phyloP scores from a whole-genome alignment of 371 early-diverging fungal genomes.

The Encephalitozoon intestinalis region DNA sequence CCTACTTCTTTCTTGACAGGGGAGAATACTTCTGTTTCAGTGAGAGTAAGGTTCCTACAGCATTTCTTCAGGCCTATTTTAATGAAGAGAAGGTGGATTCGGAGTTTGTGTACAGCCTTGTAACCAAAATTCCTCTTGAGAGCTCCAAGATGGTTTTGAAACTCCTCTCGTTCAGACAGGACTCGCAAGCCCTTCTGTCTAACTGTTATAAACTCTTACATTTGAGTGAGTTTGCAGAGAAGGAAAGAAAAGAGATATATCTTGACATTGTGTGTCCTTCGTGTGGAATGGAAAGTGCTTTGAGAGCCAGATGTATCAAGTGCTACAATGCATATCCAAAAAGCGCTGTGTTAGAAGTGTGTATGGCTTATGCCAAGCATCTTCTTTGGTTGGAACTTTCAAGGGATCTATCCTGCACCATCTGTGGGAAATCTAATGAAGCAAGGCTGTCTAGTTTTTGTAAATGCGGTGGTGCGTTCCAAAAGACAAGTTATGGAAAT shows the following conservation, averaged over 20 bases:
- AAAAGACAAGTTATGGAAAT: not conserved
- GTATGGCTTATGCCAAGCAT: conserved; percentile 24
- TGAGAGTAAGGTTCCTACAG: conserved; percentile 20
- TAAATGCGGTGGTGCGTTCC: conserved; percentile 47
- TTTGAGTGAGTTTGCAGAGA: conserved; percentile 26
- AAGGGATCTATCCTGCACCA: conserved; percentile 30
- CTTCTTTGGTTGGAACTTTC: conserved; percentile 2
- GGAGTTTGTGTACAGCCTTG: conserved; percentile 28
- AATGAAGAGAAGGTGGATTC: not conserved
- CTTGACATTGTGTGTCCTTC: conserved; percentile 35
- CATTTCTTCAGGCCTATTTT: conserved; percentile 30
- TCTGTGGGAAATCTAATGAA: conserved; percentile 33
- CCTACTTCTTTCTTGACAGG: conserved; percentile 33
- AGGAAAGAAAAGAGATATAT: not conserved
- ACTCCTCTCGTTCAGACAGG: conserved; percentile 22
- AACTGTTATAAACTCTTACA: conserved; percentile 48
- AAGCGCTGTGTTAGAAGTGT: conserved; percentile 27
- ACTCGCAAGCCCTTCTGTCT: conserved; percentile 17
- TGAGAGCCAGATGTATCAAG: conserved; percentile 42
- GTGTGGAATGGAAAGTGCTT: conserved; percentile 38
- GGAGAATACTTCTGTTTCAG: conserved; percentile 1
- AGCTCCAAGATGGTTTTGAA: conserved; percentile 4
- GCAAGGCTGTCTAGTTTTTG: conserved; percentile 37
- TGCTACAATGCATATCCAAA: conserved; percentile 20
- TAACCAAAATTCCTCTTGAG: not conserved